A percentile compares a stretch with the other conserved stretches of the same genome.
phyloP scores from a whole-genome alignment of 768 basidiomycete species.

The Boletus rubropictus region DNA sequence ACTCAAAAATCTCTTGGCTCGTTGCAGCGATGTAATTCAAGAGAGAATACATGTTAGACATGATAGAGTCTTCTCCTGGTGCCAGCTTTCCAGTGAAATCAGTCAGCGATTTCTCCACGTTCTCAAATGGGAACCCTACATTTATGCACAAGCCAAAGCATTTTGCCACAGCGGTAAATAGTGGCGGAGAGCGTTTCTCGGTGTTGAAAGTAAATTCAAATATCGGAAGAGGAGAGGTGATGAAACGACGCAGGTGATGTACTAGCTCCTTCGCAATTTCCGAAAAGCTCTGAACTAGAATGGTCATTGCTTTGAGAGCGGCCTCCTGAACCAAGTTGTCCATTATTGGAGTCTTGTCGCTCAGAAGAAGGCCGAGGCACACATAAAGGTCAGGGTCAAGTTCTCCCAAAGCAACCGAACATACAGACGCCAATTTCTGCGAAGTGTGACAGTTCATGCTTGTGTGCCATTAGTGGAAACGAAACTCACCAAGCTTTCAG shows the following conservation, averaged over 20 bases:
- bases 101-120: neutral
- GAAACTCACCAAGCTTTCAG: constrained; percentile 69
- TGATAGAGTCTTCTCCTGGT: constrained; percentile 80
- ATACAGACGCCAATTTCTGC: constrained; percentile 82
- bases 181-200: constrained; percentile 68
- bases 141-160: constrained; percentile 87
- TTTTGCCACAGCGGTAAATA: constrained; percentile 80
- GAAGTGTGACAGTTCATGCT: neutral
- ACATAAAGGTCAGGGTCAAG: constrained; percentile 66
- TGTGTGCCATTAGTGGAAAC: neutral
- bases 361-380: constrained; percentile 67
- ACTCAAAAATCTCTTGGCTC: constrained; percentile 67
- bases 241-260: constrained; percentile 76
- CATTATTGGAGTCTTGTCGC: constrained; percentile 72
- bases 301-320: constrained; percentile 77
- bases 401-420: constrained; percentile 64
- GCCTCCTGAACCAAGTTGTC: constrained; percentile 87
- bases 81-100: constrained; percentile 48
- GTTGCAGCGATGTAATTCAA: constrained; percentile 87
- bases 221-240: constrained; percentile 80
- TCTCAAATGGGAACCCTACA: constrained; percentile 34
- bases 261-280: constrained; percentile 71
- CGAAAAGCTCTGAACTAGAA: constrained; percentile 84
- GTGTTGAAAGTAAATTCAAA: constrained; percentile 82
- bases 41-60: constrained; percentile 96